These are phyloP conservation scores for Epichloe elymi DNA, from an alignment of 2,329 filamentous ascomycete species.

Conservation along the genomic window DNA sequence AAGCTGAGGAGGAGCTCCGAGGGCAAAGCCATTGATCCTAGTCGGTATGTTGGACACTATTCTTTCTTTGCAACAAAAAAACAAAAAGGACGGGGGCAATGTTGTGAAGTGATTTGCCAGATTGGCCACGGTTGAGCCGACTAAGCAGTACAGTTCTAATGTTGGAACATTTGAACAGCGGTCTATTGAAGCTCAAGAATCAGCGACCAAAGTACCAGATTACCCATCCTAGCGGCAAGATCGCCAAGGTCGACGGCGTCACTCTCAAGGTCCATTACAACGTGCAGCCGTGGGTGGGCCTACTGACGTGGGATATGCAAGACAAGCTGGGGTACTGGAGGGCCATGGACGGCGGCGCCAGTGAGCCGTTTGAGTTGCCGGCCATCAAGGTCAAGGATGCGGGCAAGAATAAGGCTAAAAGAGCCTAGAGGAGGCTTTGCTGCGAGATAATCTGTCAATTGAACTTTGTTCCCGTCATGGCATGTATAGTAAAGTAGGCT, in stretches of 20 bases:
- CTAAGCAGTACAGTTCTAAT: no score
- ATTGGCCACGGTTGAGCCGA: no score
- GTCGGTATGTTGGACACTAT: slow-evolving; percentile 27
- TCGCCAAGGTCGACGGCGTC: slow-evolving; percentile 62
- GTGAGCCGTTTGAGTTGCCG: slow-evolving; percentile 51
- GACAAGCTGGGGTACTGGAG: slow-evolving; percentile 49
- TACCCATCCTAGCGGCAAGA: slow-evolving; percentile 70
- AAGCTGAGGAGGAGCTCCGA: slow-evolving; percentile 46
- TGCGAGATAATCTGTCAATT: no score
- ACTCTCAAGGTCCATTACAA: slow-evolving; percentile 82
- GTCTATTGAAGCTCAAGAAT: slow-evolving; percentile 64
- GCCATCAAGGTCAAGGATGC: slow-evolving; percentile 41
- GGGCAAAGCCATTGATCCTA: slow-evolving; percentile 48
- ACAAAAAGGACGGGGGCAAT: neutral
- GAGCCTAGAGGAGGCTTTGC: neutral
- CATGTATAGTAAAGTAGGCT: no score
- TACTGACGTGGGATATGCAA: slow-evolving; percentile 66
- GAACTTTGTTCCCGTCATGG: no score
- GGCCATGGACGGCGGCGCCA: slow-evolving; percentile 49
- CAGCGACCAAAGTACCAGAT: slow-evolving; percentile 96
- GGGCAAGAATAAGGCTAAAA: slow-evolving; percentile 9
- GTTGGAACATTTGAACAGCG: slow-evolving; percentile 28
- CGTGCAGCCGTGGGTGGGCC: slow-evolving; percentile 91
- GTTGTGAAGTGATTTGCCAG: neutral
- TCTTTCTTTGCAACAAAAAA: neutral